These are phyloP conservation scores for Penicillium sp. DNA, from an alignment of 2,329 filamentous ascomycete species.

Conservation along the genomic window DNA sequence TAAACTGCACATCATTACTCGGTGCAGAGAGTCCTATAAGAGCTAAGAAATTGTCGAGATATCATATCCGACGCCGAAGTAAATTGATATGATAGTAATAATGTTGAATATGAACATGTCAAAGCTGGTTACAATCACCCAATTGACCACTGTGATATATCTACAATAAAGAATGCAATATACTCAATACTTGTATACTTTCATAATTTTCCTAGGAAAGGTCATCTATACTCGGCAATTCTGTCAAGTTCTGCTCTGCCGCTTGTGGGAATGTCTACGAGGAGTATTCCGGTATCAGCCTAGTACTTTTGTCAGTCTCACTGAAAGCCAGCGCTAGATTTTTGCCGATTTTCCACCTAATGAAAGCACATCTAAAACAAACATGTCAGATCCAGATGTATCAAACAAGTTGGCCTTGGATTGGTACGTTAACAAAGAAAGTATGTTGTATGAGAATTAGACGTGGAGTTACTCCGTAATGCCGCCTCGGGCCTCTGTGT, in stretches of 20 bases:
- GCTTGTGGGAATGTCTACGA: background rate
- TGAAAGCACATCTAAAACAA: background rate
- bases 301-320: constrained; percentile 7
- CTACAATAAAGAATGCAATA: background rate
- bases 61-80: background rate
- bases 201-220: background rate
- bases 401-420: background rate
- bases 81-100: background rate
- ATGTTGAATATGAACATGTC: background rate
- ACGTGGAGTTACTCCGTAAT: background rate
- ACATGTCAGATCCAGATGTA: background rate
- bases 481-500: background rate
- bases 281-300: background rate
- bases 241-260: background rate
- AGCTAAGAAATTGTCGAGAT: background rate
- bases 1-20: background rate
- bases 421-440: constrained; percentile 1
- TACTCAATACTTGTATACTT: background rate
- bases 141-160: background rate
- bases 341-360: background rate
- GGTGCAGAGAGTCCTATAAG: background rate
- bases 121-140: background rate
- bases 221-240: background rate
- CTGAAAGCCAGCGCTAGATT: background rate
- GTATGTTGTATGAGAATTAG: background rate